A percentile compares a stretch with the other conserved stretches of the same genome.
These are phyloP conservation scores for Oidiodendron maius DNA, from an alignment of 495 filamentous ascomycete genomes.

Conservation along the genomic window DNA sequence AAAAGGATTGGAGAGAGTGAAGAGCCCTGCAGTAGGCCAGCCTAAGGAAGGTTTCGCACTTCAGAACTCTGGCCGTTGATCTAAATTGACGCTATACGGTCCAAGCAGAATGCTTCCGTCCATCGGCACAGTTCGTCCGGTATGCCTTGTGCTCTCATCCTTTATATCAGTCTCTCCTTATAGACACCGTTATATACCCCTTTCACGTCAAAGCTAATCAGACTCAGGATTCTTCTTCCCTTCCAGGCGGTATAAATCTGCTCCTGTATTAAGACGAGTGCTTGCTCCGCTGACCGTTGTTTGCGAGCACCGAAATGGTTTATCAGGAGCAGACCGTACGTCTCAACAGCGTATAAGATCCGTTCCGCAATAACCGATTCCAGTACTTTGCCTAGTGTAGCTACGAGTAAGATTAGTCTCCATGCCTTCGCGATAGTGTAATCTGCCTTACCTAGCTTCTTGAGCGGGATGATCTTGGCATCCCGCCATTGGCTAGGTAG, in stretches of 20 bases:
- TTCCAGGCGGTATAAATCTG: slow-evolving; percentile 26
- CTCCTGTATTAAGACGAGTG: slow-evolving; percentile 23
- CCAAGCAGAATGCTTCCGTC: slow-evolving; percentile 27
- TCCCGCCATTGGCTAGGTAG: slow-evolving; percentile 22
- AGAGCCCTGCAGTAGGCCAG: slow-evolving; percentile 5
- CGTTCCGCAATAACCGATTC: slow-evolving; percentile 11
- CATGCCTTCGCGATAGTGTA: slow-evolving; percentile 12
- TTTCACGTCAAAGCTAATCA: slow-evolving; percentile 37
- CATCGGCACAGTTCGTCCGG: slow-evolving; percentile 23
- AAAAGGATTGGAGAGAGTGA: not conserved
- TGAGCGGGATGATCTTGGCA: slow-evolving; percentile 21
- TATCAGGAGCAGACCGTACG: slow-evolving; percentile 15
- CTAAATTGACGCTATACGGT: slow-evolving; percentile 17
- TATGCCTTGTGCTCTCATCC: slow-evolving; percentile 28
- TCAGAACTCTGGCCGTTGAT: slow-evolving; percentile 16
- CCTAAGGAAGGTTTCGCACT: slow-evolving; percentile 5
- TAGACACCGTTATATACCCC: slow-evolving; percentile 35
- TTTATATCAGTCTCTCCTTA: slow-evolving; percentile 28
- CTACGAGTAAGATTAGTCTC: slow-evolving; percentile 15
- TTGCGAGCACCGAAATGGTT: slow-evolving; percentile 25
- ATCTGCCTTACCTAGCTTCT: slow-evolving; percentile 9
- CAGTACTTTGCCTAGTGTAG: slow-evolving; percentile 16
- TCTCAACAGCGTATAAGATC: slow-evolving; percentile 16
- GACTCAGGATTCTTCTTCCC: slow-evolving; percentile 11
- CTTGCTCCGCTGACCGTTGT: slow-evolving; percentile 17